These are phyloP conservation scores for Calonectria ilicicola DNA, from an alignment of 2,329 filamentous ascomycete genomes.

Conservation along the genomic window DNA sequence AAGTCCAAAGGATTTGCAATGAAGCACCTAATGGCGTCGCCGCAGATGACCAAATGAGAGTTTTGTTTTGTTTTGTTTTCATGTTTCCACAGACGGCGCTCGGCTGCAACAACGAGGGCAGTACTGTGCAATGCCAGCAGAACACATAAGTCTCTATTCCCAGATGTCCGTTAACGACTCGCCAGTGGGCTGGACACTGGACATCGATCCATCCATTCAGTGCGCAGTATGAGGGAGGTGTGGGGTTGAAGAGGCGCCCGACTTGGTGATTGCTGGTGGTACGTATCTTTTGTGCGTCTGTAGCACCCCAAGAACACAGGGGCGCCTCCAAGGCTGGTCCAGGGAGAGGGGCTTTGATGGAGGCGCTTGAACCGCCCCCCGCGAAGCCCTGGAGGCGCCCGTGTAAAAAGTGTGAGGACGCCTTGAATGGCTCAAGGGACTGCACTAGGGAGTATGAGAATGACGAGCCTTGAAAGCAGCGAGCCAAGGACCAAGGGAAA, in stretches of 20 bases:
- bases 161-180: background rate
- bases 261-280: background rate
- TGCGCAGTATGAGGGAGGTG: background rate
- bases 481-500: background rate
- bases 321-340: background rate
- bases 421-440: conserved; percentile 12
- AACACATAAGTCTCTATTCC: background rate
- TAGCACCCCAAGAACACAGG: background rate
- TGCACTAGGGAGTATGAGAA: conserved; percentile 6
- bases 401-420: conserved; percentile 8
- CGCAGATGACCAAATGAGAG: conserved; percentile 1
- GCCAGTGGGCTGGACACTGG: background rate
- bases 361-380: conserved; percentile 25
- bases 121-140: background rate
- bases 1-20: background rate
- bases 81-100: background rate
- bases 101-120: background rate
- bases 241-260: background rate
- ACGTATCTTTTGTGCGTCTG: background rate
- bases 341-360: conserved; percentile 20
- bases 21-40: conserved; percentile 6
- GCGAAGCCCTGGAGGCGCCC: conserved; percentile 23
- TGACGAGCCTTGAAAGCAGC: background rate
- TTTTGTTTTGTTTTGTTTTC: background rate
- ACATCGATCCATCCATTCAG: background rate